These are phyloP conservation scores for Pseudotulostoma volvatum DNA, from an alignment of 495 filamentous ascomycete genomes.

Conservation along the genomic window DNA sequence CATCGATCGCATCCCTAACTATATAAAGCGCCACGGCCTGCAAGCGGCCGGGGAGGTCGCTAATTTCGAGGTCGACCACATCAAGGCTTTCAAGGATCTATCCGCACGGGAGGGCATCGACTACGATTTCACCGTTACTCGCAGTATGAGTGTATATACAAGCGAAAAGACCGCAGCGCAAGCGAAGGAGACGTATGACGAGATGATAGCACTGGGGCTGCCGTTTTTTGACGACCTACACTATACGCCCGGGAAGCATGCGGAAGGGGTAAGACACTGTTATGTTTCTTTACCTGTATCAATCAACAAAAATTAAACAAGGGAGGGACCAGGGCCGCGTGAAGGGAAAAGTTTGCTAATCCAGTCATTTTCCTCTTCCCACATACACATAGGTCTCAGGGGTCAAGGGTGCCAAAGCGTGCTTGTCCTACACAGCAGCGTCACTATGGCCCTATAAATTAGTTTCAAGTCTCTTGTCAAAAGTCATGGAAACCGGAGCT, in stretches of 20 bases:
- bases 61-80: slow-evolving; percentile 3
- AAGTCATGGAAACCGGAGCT: background rate
- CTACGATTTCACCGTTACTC: slow-evolving; percentile 3
- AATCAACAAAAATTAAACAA: no score
- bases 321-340: no score
- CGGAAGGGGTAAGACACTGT: slow-evolving; percentile 1
- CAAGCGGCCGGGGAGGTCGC: slow-evolving; percentile 1
- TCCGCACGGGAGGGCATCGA: slow-evolving; percentile 1
- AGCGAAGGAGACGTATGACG: slow-evolving; percentile 1
- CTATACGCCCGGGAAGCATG: background rate
- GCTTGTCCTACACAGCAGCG: slow-evolving; percentile 23
- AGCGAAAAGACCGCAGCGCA: background rate
- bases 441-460: slow-evolving; percentile 73
- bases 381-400: slow-evolving; percentile 17
- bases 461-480: slow-evolving; percentile 35
- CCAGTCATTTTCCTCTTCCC: background rate
- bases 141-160: slow-evolving; percentile 4
- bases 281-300: no score
- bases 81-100: slow-evolving; percentile 3
- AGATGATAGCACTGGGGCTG: background rate
- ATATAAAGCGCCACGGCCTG: slow-evolving; percentile 3
- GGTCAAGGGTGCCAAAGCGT: slow-evolving; percentile 31
- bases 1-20: slow-evolving; percentile 1
- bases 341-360: no score
- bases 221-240: slow-evolving; percentile 2